Evolutionary conservation across 2,329 filamentous ascomycete species (phyloP).

Genomic region (Tolypocladium album): DNA sequence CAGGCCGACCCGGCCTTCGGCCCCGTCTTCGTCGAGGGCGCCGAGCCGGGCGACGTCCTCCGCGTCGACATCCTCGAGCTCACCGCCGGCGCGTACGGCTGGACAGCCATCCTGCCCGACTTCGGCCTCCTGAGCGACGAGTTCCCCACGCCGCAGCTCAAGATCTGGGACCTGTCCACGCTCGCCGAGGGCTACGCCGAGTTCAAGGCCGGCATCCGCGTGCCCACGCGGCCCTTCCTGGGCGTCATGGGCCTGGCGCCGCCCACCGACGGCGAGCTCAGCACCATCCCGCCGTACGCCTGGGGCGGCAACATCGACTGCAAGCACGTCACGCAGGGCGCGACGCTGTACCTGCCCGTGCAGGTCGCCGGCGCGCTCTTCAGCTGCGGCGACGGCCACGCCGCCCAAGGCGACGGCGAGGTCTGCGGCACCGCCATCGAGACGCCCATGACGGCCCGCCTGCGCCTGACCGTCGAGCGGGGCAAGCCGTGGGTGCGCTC

Average conservation of each 20-base stretch:
- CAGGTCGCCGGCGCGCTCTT: constrained; percentile 38
- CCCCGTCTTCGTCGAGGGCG: constrained; percentile 36
- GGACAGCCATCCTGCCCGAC: constrained; percentile 38
- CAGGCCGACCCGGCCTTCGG: constrained; percentile 38
- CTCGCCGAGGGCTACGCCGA: constrained; percentile 18
- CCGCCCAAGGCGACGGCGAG: constrained; percentile 43
- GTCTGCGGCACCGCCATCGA: constrained; percentile 47
- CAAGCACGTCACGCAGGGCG: constrained; percentile 33
- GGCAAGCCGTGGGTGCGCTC: constrained; percentile 32
- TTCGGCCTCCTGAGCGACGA: constrained; percentile 40
- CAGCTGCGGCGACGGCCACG: constrained; percentile 43
- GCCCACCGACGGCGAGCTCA: constrained; percentile 29
- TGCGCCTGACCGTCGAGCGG: constrained; percentile 37
- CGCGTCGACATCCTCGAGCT: constrained; percentile 38
- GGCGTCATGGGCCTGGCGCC: constrained; percentile 42
- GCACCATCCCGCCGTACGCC: constrained; percentile 38
- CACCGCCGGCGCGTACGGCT: constrained; percentile 34
- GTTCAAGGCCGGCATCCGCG: constrained; percentile 34
- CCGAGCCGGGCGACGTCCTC: constrained; percentile 39
- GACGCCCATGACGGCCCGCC: constrained; percentile 36
- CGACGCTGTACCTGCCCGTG: constrained; percentile 36
- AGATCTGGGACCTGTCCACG: constrained; percentile 33
- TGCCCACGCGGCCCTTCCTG: constrained; percentile 40
- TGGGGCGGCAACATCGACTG: constrained; percentile 46
- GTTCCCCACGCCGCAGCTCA: constrained; percentile 30